These are phyloP conservation scores for Aureobasidium lini DNA, from an alignment of 2,329 filamentous ascomycete genomes.

Conservation along the genomic window DNA sequence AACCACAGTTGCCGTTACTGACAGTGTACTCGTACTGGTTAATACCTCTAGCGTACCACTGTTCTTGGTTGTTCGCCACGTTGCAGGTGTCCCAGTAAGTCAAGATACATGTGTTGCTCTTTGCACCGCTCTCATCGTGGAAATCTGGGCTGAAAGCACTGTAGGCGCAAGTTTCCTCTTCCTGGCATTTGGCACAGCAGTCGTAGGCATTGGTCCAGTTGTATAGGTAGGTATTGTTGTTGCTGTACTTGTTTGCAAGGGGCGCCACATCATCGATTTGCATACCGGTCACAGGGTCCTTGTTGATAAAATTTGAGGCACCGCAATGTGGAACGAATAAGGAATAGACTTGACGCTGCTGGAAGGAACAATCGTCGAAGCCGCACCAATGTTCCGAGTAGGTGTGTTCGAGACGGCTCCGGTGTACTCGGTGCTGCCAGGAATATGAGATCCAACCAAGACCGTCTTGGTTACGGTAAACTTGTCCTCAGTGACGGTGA, in stretches of 20 bases:
- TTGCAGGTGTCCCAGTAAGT: not conserved
- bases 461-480: not conserved
- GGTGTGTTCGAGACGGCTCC: not conserved
- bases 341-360: not conserved
- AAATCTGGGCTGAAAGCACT: not conserved
- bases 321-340: not conserved
- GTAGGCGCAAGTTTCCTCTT: not conserved
- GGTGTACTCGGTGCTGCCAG: not conserved
- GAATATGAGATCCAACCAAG: not conserved
- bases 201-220: constrained; percentile 1
- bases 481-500: not conserved
- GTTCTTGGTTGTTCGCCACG: not conserved
- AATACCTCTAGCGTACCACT: not conserved
- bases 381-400: not conserved
- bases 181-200: not conserved
- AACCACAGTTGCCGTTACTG: constrained; percentile 3
- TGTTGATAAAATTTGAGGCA: not conserved
- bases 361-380: not conserved
- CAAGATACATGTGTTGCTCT: not conserved
- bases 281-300: not conserved
- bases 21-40: not conserved
- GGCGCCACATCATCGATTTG: not conserved
- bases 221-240: not conserved
- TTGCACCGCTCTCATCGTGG: not conserved
- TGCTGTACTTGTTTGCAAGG: not conserved